These are phyloP conservation scores for Bolboschoenoplectus hybrid DNA, from an alignment of 202 grass and related monocot genomes.

Conservation along the genomic window DNA sequence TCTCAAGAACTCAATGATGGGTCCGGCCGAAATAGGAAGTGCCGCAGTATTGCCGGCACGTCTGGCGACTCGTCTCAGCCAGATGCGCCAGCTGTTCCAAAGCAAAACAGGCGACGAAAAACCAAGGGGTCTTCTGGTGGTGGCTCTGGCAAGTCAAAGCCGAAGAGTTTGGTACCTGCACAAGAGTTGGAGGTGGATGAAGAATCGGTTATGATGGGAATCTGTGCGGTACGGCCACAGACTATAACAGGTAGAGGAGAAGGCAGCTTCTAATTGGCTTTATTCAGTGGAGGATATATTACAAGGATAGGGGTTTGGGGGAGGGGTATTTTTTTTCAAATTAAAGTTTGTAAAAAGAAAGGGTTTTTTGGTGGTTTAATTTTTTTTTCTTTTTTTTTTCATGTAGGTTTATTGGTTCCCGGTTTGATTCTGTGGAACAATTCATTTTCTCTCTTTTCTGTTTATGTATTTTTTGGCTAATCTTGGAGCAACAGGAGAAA, in stretches of 20 bases:
- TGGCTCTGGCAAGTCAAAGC: slow-evolving; percentile 35
- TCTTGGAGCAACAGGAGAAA: neutral
- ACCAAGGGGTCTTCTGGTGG: slow-evolving; percentile 31
- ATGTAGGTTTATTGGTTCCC: slow-evolving; percentile 37
- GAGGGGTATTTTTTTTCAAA: slow-evolving; percentile 7
- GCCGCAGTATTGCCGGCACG: slow-evolving; percentile 36
- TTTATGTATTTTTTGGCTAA: slow-evolving; percentile 4
- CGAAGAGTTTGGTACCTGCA: slow-evolving; percentile 34
- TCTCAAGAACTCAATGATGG: slow-evolving; percentile 45
- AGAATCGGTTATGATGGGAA: slow-evolving; percentile 18
- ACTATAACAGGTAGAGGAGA: slow-evolving; percentile 17
- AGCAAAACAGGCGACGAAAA: slow-evolving; percentile 32
- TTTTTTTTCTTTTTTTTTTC: neutral
- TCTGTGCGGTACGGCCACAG: slow-evolving; percentile 13
- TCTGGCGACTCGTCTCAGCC: slow-evolving; percentile 47
- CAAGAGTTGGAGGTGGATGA: slow-evolving; percentile 38
- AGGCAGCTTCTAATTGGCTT: slow-evolving; percentile 18
- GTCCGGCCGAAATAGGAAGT: slow-evolving; percentile 52
- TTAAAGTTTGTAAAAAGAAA: slow-evolving; percentile 32
- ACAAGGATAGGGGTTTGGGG: slow-evolving; percentile 9
- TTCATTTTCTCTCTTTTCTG: neutral
- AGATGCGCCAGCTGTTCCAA: slow-evolving; percentile 40
- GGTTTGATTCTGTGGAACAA: slow-evolving; percentile 32
- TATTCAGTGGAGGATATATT: slow-evolving; percentile 13
- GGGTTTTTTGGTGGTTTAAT: slow-evolving; percentile 25